Conservation (phyloP, 73 alveolate species). For the Paramecium biaurelia region DNA sequence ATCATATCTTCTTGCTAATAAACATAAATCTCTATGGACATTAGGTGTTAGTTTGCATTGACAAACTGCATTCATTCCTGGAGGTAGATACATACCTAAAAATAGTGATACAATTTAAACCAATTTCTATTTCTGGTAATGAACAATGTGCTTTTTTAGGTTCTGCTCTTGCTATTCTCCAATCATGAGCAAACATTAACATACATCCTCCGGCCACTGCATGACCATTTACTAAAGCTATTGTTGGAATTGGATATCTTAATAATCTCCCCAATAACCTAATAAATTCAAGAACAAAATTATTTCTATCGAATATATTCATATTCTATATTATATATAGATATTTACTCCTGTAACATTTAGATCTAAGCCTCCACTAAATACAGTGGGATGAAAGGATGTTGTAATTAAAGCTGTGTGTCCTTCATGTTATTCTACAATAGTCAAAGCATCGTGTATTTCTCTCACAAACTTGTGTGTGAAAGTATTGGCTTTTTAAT, state of each 20-base stretch:
- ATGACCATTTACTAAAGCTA: constrained; percentile 76
- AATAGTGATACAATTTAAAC: not conserved
- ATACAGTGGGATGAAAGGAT: constrained; percentile 53
- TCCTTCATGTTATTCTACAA: constrained; percentile 60
- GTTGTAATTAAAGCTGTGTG: constrained; percentile 58
- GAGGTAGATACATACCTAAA: constrained; percentile 58
- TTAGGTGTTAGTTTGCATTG: constrained; percentile 32
- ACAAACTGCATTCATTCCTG: constrained; percentile 66
- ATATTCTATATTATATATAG: not conserved
- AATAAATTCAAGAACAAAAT: constrained; percentile 50
- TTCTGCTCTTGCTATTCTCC: constrained; percentile 66
- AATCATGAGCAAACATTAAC: constrained; percentile 74
- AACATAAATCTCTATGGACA: constrained; percentile 52
- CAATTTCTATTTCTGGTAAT: constrained; percentile 44
- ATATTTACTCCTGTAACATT: constrained; percentile 27
- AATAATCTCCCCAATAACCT: constrained; percentile 65
- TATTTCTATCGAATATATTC: constrained; percentile 14
- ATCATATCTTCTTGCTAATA: constrained; percentile 58
- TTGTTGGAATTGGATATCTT: constrained; percentile 65
- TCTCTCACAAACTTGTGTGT: constrained; percentile 3
- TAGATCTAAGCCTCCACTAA: constrained; percentile 58
- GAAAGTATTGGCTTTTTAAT: constrained; percentile 45
- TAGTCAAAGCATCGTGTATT: not conserved
- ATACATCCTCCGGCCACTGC: constrained; percentile 79
- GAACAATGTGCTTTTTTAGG: constrained; percentile 22